Evolutionary conservation across 768 basidiomycete genomes (phyloP).

Genomic region (Kwoniella botswanensis): DNA sequence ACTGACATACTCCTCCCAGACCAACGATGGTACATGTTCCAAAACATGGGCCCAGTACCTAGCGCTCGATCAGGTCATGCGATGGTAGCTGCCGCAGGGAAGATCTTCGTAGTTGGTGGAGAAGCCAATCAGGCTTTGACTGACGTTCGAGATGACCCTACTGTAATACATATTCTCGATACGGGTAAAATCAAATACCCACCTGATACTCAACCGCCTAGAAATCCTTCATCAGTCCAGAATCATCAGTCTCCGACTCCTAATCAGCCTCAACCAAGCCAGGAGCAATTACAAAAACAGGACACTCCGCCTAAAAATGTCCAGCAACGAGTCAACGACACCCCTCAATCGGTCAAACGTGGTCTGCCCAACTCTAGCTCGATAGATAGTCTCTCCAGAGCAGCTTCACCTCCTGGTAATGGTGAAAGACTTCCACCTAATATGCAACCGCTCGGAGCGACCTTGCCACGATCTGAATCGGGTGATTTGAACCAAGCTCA

Average conservation of each 20-base stretch:
- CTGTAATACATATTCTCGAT: slow-evolving; percentile 86
- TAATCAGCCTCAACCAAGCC: slow-evolving; percentile 29
- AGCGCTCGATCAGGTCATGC: slow-evolving; percentile 92
- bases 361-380: slow-evolving; percentile 30
- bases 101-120: slow-evolving; percentile 91
- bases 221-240: slow-evolving; percentile 26
- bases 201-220: slow-evolving; percentile 63
- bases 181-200: slow-evolving; percentile 97
- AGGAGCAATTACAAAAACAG: slow-evolving; percentile 7
- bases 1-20: slow-evolving; percentile 75
- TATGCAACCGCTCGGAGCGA: slow-evolving; percentile 14
- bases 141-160: slow-evolving; percentile 75
- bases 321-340: slow-evolving; percentile 15
- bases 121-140: slow-evolving; percentile 75
- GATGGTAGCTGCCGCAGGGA: slow-evolving; percentile 86
- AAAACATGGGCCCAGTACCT: slow-evolving; percentile 98
- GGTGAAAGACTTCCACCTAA: slow-evolving; percentile 15
- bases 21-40: slow-evolving; percentile 99
- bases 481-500: slow-evolving; percentile 18
- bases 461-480: slow-evolving; percentile 35
- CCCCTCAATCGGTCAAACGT: slow-evolving; percentile 28
- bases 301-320: slow-evolving; percentile 23
- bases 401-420: slow-evolving; percentile 33
- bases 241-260: slow-evolving; percentile 7
- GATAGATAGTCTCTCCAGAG: slow-evolving; percentile 35